A percentile compares a stretch with the other conserved stretches of the same genome.
phyloP scores from a whole-genome alignment of 306 rosid species.

The Cercis canadensis region DNA sequence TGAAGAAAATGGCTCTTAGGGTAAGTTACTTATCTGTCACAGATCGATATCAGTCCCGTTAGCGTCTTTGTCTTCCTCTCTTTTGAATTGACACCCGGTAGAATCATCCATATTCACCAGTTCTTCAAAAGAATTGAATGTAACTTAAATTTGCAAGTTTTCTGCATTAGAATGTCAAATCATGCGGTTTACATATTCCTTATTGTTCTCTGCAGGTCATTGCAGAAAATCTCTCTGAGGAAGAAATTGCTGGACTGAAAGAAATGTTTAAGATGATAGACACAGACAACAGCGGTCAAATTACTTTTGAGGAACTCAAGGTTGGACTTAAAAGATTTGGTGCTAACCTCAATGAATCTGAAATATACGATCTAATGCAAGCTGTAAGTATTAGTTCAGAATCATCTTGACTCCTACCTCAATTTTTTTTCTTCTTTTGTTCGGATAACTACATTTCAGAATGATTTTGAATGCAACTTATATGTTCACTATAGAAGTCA shows the following conservation, averaged over 20 bases:
- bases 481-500: too few relatives aligned
- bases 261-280: conserved; percentile 55
- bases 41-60: too few relatives aligned
- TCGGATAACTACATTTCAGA: too few relatives aligned
- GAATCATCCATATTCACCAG: too few relatives aligned
- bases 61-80: neutral
- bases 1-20: conserved; percentile 83
- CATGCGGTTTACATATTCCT: neutral
- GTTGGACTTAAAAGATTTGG: conserved; percentile 68
- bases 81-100: neutral
- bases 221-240: conserved; percentile 72
- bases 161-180: neutral
- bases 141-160: conserved; percentile 9
- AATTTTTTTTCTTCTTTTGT: too few relatives aligned
- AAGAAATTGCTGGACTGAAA: conserved; percentile 76
- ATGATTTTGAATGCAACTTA: too few relatives aligned
- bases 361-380: conserved; percentile 69
- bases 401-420: neutral
- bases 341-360: conserved; percentile 69
- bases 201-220: conserved; percentile 56
- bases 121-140: neutral
- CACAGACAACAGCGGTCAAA: conserved; percentile 62
- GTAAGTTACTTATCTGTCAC: conserved; percentile 45
- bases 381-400: conserved; percentile 62
- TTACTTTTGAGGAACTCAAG: conserved; percentile 75